Evolutionary conservation across 169 alveolate species (phyloP).

Genomic region (Plasmodium billcollinsi): DNA sequence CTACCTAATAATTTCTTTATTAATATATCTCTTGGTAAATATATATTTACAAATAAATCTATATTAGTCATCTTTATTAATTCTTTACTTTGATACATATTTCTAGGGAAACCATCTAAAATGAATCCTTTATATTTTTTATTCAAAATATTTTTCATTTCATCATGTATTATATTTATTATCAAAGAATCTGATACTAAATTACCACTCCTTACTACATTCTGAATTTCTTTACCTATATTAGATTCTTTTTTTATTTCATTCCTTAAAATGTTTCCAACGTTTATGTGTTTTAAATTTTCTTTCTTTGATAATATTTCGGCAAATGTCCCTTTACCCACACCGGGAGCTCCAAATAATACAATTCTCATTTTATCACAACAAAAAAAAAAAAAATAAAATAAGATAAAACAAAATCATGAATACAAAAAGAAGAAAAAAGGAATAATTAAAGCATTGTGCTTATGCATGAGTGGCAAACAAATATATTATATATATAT

Average conservation of each 20-base stretch:
- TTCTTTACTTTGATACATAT: constrained; percentile 36
- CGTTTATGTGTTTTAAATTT: constrained; percentile 53
- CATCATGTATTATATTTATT: constrained; percentile 35
- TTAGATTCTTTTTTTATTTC: constrained; percentile 47
- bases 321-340: constrained; percentile 71
- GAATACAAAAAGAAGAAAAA: too few species aligned
- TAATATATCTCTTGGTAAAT: constrained; percentile 29
- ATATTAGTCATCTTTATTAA: constrained; percentile 34
- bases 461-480: too few species aligned
- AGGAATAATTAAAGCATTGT: too few species aligned
- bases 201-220: constrained; percentile 58
- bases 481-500: too few species aligned
- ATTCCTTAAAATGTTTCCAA: constrained; percentile 52
- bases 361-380: constrained; percentile 24
- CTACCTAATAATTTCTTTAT: constrained; percentile 51
- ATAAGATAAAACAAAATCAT: not conserved
- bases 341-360: constrained; percentile 67
- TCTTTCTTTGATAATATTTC: constrained; percentile 61
- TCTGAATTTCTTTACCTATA: constrained; percentile 33
- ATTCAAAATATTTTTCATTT: constrained; percentile 17
- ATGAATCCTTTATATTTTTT: constrained; percentile 47
- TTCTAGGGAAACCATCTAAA: constrained; percentile 70
- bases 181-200: constrained; percentile 25
- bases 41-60: constrained; percentile 54
- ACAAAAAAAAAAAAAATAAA: not conserved